phyloP scores from a whole-genome alignment of 495 filamentous ascomycete species.

The Staphylotrichum tortipilum region DNA sequence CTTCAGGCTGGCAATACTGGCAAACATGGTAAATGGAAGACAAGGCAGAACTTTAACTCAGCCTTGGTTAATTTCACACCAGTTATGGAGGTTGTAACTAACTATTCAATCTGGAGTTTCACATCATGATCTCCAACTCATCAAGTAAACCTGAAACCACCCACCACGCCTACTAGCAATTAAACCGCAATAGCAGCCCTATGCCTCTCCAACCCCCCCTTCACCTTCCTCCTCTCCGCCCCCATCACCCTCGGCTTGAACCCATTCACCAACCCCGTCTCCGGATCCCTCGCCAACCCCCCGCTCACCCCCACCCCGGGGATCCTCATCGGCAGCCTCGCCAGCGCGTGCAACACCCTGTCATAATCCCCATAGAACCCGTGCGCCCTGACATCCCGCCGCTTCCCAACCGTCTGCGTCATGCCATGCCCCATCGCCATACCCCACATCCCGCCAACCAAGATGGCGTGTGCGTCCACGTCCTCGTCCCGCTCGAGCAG shows the following conservation, averaged over 20 bases:
- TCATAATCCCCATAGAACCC: slow-evolving; percentile 35
- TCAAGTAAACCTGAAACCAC: no score
- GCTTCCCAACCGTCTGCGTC: not conserved
- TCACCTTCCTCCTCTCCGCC: not conserved
- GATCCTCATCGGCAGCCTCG: slow-evolving; percentile 14
- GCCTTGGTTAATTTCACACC: no score
- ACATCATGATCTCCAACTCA: no score
- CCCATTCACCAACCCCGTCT: slow-evolving; percentile 32
- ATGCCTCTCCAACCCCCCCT: no score
- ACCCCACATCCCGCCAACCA: slow-evolving; percentile 34
- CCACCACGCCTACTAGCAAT: no score
- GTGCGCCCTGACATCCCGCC: slow-evolving; percentile 31
- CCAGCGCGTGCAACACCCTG: slow-evolving; percentile 22
- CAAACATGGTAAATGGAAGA: no score
- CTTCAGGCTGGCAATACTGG: no score
- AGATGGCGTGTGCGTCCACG: slow-evolving; percentile 31
- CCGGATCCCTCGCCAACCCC: slow-evolving; percentile 25
- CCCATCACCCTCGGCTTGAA: slow-evolving; percentile 10
- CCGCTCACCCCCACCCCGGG: slow-evolving; percentile 28
- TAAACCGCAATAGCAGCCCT: no score
- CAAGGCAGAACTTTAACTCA: no score
- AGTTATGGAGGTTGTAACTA: no score
- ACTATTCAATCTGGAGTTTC: no score
- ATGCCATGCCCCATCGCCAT: slow-evolving; percentile 39
- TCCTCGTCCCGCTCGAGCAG: slow-evolving; percentile 31